Percentiles rank a stretch among this genome's conserved stretches.
These are phyloP conservation scores for Sugiyamaella floridensis DNA, from an alignment of 805 yeast genomes.

Conservation along the genomic window DNA sequence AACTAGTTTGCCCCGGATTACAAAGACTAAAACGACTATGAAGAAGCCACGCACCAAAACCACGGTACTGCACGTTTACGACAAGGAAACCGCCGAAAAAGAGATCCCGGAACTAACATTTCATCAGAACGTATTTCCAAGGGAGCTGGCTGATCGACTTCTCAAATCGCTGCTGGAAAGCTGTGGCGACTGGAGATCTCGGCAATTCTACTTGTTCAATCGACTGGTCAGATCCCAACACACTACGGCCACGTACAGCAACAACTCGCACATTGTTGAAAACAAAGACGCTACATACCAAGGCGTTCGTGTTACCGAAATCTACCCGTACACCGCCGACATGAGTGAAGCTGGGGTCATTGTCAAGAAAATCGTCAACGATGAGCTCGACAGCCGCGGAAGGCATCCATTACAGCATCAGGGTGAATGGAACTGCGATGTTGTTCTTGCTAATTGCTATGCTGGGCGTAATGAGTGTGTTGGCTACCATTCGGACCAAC, in stretches of 20 bases:
- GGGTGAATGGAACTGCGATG: slow-evolving; percentile 45
- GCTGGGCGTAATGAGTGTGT: slow-evolving; percentile 44
- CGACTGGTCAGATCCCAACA: slow-evolving; percentile 57
- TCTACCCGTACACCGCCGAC: slow-evolving; percentile 34
- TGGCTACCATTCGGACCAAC: slow-evolving; percentile 72
- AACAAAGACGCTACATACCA: slow-evolving; percentile 28
- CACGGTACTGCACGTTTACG: slow-evolving; percentile 35
- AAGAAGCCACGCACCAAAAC: slow-evolving; percentile 5
- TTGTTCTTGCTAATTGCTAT: slow-evolving; percentile 53
- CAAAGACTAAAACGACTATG: slow-evolving; percentile 1
- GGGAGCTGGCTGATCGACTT: slow-evolving; percentile 40
- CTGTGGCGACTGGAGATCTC: slow-evolving; percentile 34
- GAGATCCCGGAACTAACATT: slow-evolving; percentile 44
- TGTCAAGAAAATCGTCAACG: slow-evolving; percentile 37
- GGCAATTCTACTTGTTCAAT: slow-evolving; percentile 56
- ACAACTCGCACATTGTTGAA: slow-evolving; percentile 18
- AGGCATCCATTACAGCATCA: slow-evolving; percentile 35
- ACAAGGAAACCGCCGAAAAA: slow-evolving; percentile 45
- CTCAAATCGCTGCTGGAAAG: slow-evolving; percentile 39
- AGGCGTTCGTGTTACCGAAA: slow-evolving; percentile 33
- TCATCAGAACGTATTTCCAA: slow-evolving; percentile 47
- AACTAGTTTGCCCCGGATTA: too few species aligned
- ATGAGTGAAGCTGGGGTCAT: slow-evolving; percentile 37
- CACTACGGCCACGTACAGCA: slow-evolving; percentile 35
- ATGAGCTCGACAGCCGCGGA: slow-evolving; percentile 30